A percentile compares a stretch with the other conserved stretches of the same genome.
phyloP scores from a whole-genome alignment of 108 stramenopile genomes.

The Skeletonema tropicum region DNA sequence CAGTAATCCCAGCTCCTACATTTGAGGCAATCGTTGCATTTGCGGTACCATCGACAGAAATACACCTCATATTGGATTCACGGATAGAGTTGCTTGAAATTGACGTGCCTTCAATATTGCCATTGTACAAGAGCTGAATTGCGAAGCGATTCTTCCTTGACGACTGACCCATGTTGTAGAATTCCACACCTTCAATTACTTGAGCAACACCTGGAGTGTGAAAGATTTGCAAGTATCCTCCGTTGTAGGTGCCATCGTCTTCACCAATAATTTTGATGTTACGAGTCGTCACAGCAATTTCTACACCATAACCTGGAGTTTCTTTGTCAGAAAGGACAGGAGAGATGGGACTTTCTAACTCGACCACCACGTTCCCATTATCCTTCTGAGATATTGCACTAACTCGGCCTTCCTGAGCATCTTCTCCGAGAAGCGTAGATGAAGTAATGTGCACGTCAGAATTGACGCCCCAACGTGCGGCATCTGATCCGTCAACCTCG shows the following conservation, averaged over 20 bases:
- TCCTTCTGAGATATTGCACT: slow-evolving; percentile 19
- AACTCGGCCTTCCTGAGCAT: slow-evolving; percentile 42
- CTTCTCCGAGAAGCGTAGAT: slow-evolving; percentile 42
- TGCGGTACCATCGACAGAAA: slow-evolving; percentile 64
- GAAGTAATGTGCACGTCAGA: slow-evolving; percentile 67
- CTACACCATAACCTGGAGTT: slow-evolving; percentile 56
- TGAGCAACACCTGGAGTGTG: slow-evolving; percentile 66
- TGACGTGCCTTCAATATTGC: slow-evolving; percentile 46
- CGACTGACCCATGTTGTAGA: slow-evolving; percentile 57
- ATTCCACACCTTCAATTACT: slow-evolving; percentile 61
- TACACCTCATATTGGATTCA: slow-evolving; percentile 60
- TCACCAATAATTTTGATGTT: slow-evolving; percentile 65
- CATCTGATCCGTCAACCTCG: slow-evolving; percentile 7
- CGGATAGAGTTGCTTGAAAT: slow-evolving; percentile 66
- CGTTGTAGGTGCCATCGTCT: slow-evolving; percentile 36
- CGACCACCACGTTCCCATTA: slow-evolving; percentile 44
- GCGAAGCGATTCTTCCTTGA: slow-evolving; percentile 55
- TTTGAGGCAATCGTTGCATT: slow-evolving; percentile 58
- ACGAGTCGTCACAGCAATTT: slow-evolving; percentile 66
- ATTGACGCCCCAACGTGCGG: slow-evolving; percentile 48
- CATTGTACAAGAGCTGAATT: slow-evolving; percentile 59
- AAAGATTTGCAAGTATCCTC: slow-evolving; percentile 60
- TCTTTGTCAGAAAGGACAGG: slow-evolving; percentile 47
- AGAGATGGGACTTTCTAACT: slow-evolving; percentile 43
- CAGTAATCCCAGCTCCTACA: slow-evolving; percentile 53